Evolutionary conservation across 1,139 yeast species (phyloP), one percentile per base, ranked within the genome.

Genomic region (Lodderomyces beijingensis): DNA sequence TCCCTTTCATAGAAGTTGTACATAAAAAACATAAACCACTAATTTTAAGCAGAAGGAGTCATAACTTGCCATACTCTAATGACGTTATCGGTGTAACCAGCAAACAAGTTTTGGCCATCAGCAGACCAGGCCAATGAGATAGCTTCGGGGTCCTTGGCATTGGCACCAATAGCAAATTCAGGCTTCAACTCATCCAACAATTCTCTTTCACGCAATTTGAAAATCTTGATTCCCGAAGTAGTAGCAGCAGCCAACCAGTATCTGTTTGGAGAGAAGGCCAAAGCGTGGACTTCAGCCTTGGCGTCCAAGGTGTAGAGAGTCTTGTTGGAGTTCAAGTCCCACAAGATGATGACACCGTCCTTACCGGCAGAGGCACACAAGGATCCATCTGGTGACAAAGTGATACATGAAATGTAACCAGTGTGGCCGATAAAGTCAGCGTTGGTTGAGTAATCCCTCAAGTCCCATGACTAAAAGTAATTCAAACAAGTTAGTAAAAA

Each of bases 221-320:
- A 91, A 79, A 93, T 84, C 88, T 88, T 89, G 77, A 93, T 87
- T 63, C 96, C 93, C 54, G 96, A 74, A 53, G 96, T 77, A 59
- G 99, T 91, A 63, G 98, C 98, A 74, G 97, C 98, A 68, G 96
- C 93, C 70, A 93, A 86, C 98, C 98, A 91, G 93, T 87, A 93
- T 84, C 98, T 89, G 95, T 87, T 86, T 74, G 99, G 98, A 68
- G 98, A 89, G 95, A 91, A 93, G 60, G 96, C 95, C 66, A 91
- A 82, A 65, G 96, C 93, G 73, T 86, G 87, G 57, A 93, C 91
- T 79, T 91, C 98, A 63, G 91, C 93, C 68, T 93, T 87, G 55
- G 96, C 93, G 60, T 78, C 77, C 70, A 91, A 82, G 62, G 96
- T 83, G 95, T 88, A 91, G 63, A 89, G 78, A 62, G 91, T 84